These are phyloP conservation scores for Neospora caninum DNA, from an alignment of 169 alveolate genomes.

Conservation along the genomic window DNA sequence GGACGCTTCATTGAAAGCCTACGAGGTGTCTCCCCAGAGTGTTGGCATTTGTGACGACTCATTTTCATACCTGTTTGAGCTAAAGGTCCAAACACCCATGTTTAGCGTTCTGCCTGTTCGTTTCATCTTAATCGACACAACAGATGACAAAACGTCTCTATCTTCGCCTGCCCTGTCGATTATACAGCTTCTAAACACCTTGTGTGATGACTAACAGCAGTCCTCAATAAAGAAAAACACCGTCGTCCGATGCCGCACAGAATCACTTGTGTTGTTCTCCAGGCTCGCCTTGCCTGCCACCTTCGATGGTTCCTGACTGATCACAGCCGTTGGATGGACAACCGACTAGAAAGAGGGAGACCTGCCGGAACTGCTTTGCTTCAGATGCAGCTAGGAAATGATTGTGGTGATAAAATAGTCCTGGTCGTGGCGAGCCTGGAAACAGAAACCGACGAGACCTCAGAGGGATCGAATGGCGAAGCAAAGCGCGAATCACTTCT, in stretches of 20 bases:
- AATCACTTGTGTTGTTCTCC: neutral
- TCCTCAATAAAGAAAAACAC: no score
- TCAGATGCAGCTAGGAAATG: neutral
- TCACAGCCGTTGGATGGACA: neutral
- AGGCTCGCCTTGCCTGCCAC: slow-evolving; percentile 48
- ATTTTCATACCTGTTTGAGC: neutral
- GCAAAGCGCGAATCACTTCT: neutral
- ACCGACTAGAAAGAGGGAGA: neutral
- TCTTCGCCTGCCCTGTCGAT: no score
- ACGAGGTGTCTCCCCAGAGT: no score
- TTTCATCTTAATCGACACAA: neutral
- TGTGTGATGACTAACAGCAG: no score
- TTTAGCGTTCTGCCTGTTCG: neutral
- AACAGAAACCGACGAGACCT: neutral
- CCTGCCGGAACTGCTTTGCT: neutral
- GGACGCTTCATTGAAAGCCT: neutral
- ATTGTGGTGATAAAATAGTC: neutral
- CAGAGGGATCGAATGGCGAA: neutral
- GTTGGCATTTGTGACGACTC: neutral
- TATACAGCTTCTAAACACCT: no score
- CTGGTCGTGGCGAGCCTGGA: slow-evolving; percentile 26
- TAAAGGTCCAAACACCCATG: neutral
- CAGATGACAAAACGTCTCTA: no score
- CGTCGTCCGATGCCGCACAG: no score
- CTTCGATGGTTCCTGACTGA: slow-evolving; percentile 40